A percentile compares a stretch with the other conserved stretches of the same genome.
Evolutionary conservation across 2,329 filamentous ascomycete species (phyloP).

Genomic region (Alternaria arborescens): DNA sequence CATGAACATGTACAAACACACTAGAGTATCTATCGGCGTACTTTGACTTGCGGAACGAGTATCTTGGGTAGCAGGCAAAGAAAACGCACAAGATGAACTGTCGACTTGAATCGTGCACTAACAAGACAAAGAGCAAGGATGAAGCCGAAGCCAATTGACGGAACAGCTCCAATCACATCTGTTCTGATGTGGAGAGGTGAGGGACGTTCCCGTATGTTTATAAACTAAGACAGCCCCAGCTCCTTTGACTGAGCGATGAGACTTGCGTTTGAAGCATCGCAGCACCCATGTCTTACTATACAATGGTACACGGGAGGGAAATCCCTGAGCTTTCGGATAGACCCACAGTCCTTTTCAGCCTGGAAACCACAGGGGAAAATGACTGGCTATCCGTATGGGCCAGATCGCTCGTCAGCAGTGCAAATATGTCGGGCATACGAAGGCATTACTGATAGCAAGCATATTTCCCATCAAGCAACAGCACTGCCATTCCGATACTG

Average conservation of each 20-base stretch:
- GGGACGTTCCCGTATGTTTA: constrained; percentile 17
- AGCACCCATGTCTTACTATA: constrained; percentile 21
- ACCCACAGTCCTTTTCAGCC: constrained; percentile 16
- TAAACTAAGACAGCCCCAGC: constrained; percentile 24
- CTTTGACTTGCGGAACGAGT: constrained; percentile 33
- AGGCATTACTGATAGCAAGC: constrained; percentile 20
- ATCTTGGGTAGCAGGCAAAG: constrained; percentile 12
- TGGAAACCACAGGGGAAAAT: constrained; percentile 30
- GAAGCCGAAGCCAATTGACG: constrained; percentile 29
- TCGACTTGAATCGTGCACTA: constrained; percentile 15
- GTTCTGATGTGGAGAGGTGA: constrained; percentile 6
- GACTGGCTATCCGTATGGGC: constrained; percentile 9
- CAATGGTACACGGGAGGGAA: constrained; percentile 19
- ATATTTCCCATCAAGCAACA: constrained; percentile 20
- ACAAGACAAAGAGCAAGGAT: constrained; percentile 26
- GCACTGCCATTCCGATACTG: constrained; percentile 23
- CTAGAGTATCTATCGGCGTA: constrained; percentile 29
- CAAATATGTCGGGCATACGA: constrained; percentile 5
- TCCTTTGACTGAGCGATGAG: constrained; percentile 11
- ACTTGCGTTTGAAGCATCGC: constrained; percentile 27
- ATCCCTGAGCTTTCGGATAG: constrained; percentile 26
- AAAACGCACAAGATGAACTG: constrained; percentile 24
- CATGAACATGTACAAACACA: constrained; percentile 45
- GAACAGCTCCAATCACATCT: constrained; percentile 14
- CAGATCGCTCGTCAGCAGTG: constrained; percentile 8